Conservation (phyloP, 805 yeast genomes). For the Saturnispora bothae region DNA sequence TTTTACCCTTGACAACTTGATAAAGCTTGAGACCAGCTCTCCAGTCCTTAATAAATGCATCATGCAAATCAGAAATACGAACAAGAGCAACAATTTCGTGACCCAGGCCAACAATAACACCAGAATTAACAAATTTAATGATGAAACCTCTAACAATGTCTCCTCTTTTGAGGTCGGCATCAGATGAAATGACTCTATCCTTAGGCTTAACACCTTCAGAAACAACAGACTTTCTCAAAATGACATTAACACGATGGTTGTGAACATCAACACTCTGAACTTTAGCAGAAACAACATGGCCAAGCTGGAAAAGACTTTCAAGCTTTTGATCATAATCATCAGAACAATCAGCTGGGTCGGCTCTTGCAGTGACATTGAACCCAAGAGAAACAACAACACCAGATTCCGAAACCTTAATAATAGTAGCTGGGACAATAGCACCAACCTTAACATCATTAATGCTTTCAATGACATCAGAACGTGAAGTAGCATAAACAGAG, state of each 20-base stretch:
- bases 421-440: constrained; percentile 47
- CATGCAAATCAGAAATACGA: constrained; percentile 72
- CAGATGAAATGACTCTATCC: constrained; percentile 39
- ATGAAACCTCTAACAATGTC: constrained; percentile 75
- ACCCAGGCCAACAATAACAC: constrained; percentile 70
- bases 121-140: constrained; percentile 61
- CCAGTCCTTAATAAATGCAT: constrained; percentile 79
- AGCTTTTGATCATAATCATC: constrained; percentile 51
- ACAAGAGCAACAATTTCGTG: constrained; percentile 67
- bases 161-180: constrained; percentile 52
- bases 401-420: constrained; percentile 46
- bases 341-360: constrained; percentile 69
- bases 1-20: constrained; percentile 68
- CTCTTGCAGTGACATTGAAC: constrained; percentile 47
- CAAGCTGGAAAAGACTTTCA: constrained; percentile 36
- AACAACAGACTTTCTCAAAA: constrained; percentile 38
- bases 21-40: constrained; percentile 59
- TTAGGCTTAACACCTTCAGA: constrained; percentile 27
- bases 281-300: constrained; percentile 49
- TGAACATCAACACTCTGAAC: constrained; percentile 37
- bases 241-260: constrained; percentile 47
- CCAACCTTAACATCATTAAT: constrained; percentile 46
- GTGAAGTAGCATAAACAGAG: constrained; percentile 28
- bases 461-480: constrained; percentile 31
- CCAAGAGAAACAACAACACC: constrained; percentile 63